Percentiles rank a stretch among this genome's conserved stretches.
phyloP scores from a whole-genome alignment of 2,329 filamentous ascomycete species.

The Lachnellula hyalina region DNA sequence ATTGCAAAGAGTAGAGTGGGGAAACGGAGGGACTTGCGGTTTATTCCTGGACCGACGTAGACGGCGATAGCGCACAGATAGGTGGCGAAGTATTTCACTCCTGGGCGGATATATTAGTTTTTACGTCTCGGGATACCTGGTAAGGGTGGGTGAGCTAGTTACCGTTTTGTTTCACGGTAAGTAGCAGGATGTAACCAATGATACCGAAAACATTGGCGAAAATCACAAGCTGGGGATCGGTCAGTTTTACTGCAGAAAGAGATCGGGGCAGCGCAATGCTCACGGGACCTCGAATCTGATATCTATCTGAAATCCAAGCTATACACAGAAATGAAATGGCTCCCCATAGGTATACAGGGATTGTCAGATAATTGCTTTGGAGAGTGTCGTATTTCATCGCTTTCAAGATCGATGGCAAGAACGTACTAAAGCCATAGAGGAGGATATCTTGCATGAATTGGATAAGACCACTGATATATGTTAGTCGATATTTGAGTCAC shows the following conservation, averaged over 20 bases:
- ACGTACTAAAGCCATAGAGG: slow-evolving; percentile 51
- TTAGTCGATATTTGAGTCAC: background rate
- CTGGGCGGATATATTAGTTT: background rate
- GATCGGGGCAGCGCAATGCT: background rate
- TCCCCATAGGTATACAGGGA: slow-evolving; percentile 51
- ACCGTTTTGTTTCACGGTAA: slow-evolving; percentile 41
- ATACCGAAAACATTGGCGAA: slow-evolving; percentile 39
- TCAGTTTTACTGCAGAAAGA: background rate
- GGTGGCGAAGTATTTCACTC: slow-evolving; percentile 41
- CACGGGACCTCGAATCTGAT: slow-evolving; percentile 14
- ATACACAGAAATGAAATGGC: slow-evolving; percentile 40
- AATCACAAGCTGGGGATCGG: slow-evolving; percentile 30
- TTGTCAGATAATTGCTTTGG: slow-evolving; percentile 48
- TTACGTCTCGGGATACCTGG: too few relatives aligned
- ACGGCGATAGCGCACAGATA: slow-evolving; percentile 44
- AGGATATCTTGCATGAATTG: slow-evolving; percentile 18
- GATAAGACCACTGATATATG: slow-evolving; percentile 29
- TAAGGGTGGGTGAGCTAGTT: background rate
- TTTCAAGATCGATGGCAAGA: slow-evolving; percentile 50
- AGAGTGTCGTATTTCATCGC: slow-evolving; percentile 47
- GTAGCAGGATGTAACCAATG: slow-evolving; percentile 44
- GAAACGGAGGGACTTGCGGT: slow-evolving; percentile 18
- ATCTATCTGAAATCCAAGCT: slow-evolving; percentile 43
- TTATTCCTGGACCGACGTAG: slow-evolving; percentile 44
- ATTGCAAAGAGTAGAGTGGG: background rate